phyloP scores from a whole-genome alignment of 208 protist genomes.

The Leishmania braziliensis region DNA sequence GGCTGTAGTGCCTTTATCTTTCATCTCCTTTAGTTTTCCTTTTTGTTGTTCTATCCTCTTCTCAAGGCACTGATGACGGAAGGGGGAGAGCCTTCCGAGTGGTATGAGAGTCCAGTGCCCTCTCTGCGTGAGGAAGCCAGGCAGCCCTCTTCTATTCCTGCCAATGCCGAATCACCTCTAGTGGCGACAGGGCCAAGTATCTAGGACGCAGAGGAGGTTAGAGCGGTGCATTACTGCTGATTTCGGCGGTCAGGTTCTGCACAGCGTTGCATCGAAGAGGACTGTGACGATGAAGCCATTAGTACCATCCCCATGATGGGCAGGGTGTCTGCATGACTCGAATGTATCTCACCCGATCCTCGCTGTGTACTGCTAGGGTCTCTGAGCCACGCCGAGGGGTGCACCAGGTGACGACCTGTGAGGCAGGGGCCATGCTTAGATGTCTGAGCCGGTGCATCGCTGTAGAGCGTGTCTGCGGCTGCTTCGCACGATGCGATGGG shows the following conservation, averaged over 20 bases:
- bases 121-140: background rate
- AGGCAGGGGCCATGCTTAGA: background rate
- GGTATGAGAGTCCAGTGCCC: background rate
- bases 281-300: background rate
- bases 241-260: background rate
- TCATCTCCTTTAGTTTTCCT: background rate
- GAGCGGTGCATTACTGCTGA: constrained; percentile 1
- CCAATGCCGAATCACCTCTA: background rate
- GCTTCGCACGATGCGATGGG: background rate
- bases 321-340: background rate
- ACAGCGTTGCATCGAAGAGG: background rate
- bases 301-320: background rate
- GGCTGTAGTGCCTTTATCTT: background rate
- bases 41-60: background rate
- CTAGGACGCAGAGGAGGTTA: background rate
- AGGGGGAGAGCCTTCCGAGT: background rate
- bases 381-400: background rate
- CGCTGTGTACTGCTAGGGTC: background rate
- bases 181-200: background rate
- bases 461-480: background rate
- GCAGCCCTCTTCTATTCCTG: background rate
- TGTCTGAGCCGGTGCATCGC: background rate
- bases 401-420: background rate
- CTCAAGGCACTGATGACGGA: background rate
- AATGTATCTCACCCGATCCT: background rate